Percentiles rank a stretch among this genome's conserved stretches.
Conservation (phyloP, 352 stramenopile species). For the Paralagenidium karlingii region DNA sequence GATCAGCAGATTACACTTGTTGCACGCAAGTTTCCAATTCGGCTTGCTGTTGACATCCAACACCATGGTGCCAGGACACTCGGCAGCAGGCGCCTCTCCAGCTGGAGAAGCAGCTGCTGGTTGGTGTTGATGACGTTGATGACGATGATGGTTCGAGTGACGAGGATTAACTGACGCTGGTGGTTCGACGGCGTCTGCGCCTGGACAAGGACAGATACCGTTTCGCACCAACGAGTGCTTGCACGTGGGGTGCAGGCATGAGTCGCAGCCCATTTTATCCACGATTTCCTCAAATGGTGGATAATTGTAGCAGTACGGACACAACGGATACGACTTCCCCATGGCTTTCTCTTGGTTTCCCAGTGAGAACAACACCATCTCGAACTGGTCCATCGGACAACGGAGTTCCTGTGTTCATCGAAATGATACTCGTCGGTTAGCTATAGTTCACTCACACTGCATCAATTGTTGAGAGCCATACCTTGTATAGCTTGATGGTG, state of each 20-base stretch:
- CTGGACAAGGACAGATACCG: constrained; percentile 25
- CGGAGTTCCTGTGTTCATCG: constrained; percentile 18
- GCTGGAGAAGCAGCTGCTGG: too few relatives aligned
- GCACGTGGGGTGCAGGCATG: constrained; percentile 28
- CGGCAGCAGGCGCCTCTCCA: not conserved
- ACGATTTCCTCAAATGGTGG: constrained; percentile 18
- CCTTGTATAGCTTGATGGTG: constrained; percentile 22
- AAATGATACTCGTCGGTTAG: constrained; percentile 17
- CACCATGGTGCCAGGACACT: constrained; percentile 23
- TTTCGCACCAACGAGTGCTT: constrained; percentile 23
- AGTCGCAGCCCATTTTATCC: constrained; percentile 23
- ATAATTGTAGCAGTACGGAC: constrained; percentile 37
- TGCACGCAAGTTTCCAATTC: constrained; percentile 42
- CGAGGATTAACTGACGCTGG: too few relatives aligned
- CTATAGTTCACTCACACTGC: constrained; percentile 14
- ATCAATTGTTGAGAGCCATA: constrained; percentile 3
- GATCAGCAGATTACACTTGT: constrained; percentile 28
- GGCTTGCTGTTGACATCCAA: constrained; percentile 30
- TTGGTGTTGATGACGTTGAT: constrained; percentile 1
- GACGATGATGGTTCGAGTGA: not conserved
- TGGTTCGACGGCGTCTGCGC: constrained; percentile 2
- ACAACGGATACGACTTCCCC: constrained; percentile 28
- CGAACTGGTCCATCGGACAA: constrained; percentile 37
- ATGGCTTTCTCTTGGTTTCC: constrained; percentile 26
- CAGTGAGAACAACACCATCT: constrained; percentile 36